Evolutionary conservation across 805 yeast genomes (phyloP), one percentile per base, ranked within the genome.

Genomic region (Metschnikowia colocasiae): DNA sequence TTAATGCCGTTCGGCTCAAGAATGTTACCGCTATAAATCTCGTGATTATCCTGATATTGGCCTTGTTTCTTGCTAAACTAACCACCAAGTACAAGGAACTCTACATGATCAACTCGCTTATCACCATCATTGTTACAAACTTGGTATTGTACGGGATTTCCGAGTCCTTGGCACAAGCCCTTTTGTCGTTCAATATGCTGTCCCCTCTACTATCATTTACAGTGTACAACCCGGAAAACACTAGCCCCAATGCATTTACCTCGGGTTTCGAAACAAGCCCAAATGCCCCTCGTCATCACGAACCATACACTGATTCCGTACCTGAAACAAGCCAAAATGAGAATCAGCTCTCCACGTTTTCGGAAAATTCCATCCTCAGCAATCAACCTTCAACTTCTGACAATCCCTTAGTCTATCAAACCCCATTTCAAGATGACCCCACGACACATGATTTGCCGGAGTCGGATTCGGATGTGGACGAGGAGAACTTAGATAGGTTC

Each of bases 91-190:
- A 85, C 59, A 81, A 81, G 43, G 70, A 68, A 7, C 59, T 84
- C 46, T 90, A 90, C 62, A 76, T 78, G 50, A 73, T 68, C 48
- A 80, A 81, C 40, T 82, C 94, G 1, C 65, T 89, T 26, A 62
- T 84, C n/a, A 88, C 97, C 13, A 87, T 90, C 31, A 78, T 88
- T 49, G 79, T 83, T 20, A 84, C 97, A 1, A 92, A 92, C 59
- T 67, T 87, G 25, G 81, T 91, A 4, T 70, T 92, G 4, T 87
- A 82, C 62, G 97, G 96, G 0, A 81, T 89, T n/a, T 90, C 97
- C 0, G 98, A 92, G 62, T 80, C 91, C 0, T 61, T 91, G 52
- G 98, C 98, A 0, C 98, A 92, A 64, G 76, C 85, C 2, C 71
- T 89, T 3, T 59, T 67, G 22, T 50, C 67, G 39, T 70, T 60